Base-by-base conservation (phyloP, 495 filamentous ascomycete species). In the Parachaetomium inaequale region DNA sequence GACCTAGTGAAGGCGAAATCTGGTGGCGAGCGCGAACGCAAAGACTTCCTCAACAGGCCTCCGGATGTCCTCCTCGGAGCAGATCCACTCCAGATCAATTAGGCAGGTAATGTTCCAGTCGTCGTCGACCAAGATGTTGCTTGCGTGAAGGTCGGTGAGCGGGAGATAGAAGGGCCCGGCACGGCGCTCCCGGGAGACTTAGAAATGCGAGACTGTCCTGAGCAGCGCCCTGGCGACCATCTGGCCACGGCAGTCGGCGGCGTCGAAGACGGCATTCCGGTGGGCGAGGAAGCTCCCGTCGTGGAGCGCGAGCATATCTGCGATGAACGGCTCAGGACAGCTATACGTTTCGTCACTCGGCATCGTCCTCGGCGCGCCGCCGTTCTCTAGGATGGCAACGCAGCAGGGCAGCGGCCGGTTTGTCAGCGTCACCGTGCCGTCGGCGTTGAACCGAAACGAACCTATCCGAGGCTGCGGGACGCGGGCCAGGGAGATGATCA, bases 121-220 rank as follows among this genome's bases (percentile, higher is more conserved):
- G 21, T 70, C 58, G 47, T 78, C 75, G 43, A 77, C 72, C 29
- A 77, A 70, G 21, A 77, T 71, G 42, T 76, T 79, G 45, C 68
- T 65, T 7, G 32, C 29, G 49, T 68, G 58, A 28, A 73, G 31
- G 54, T 73, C 68, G 58, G 62, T 66, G 17, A 66, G 63, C 29
- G 68, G 57, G 50, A 67, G 64, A n/a, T n/a, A 31, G 34, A 43
- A 72, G 70, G 12, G 66, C 63, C 8, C 66, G 62, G 55, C 38
- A 7, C 7, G 68, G 69, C 28, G 21, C 57, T 14, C 71, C 62
- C 15, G 38, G 17, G 17, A 70, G 46, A 26, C n/a, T n/a, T 68
- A 74, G 3, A 63, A 69, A 54, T 64, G 69, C 1, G 66, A 52
- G 10, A 77, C 53, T 11, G 53, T 52, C 11, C 72, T 61, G 49